Percentiles rank a stretch among this genome's conserved stretches.
Evolutionary conservation across 441 rosid genomes (phyloP).

Genomic region (Populus trichocarpa): DNA sequence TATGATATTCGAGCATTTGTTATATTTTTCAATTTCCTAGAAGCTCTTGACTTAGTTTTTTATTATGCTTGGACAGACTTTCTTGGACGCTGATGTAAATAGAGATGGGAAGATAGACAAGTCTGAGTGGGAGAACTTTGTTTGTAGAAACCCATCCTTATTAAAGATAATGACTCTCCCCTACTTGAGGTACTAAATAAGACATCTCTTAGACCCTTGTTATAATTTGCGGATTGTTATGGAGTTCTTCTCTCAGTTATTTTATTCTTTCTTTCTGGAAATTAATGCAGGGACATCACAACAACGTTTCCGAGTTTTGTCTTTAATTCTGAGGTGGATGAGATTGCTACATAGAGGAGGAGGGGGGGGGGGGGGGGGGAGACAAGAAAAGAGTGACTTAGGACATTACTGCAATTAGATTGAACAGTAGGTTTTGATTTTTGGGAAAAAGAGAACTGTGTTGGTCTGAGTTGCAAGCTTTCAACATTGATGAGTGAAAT

Average conservation of each 20-base stretch:
- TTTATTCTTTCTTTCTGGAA: neutral
- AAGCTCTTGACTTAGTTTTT: neutral
- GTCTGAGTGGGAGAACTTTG: constrained; percentile 77
- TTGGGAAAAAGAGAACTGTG: neutral
- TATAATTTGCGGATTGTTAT: neutral
- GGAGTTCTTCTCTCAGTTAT: neutral
- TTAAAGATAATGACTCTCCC: constrained; percentile 96
- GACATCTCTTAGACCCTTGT: neutral
- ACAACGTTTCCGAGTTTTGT: constrained; percentile 95
- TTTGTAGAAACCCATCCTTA: constrained; percentile 74
- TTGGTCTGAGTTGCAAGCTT: neutral
- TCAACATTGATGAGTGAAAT: neutral
- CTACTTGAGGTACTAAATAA: constrained; percentile 59
- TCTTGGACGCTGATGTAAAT: constrained; percentile 79
- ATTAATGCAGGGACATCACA: constrained; percentile 78
- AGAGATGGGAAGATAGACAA: constrained; percentile 84
- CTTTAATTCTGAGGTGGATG: constrained; percentile 87
- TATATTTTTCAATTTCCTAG: neutral
- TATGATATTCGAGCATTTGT: neutral
- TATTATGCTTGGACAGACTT: constrained; percentile 50
- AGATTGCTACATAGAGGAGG: constrained; percentile 52
- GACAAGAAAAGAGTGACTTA: neutral
- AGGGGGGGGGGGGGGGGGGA: neutral
- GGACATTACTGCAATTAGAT: neutral
- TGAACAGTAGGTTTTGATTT: neutral